Percentiles rank a stretch among this genome's conserved stretches.
These are phyloP conservation scores for Agapanthus africanus DNA, from an alignment of 106 monocot genomes.

Conservation along the genomic window DNA sequence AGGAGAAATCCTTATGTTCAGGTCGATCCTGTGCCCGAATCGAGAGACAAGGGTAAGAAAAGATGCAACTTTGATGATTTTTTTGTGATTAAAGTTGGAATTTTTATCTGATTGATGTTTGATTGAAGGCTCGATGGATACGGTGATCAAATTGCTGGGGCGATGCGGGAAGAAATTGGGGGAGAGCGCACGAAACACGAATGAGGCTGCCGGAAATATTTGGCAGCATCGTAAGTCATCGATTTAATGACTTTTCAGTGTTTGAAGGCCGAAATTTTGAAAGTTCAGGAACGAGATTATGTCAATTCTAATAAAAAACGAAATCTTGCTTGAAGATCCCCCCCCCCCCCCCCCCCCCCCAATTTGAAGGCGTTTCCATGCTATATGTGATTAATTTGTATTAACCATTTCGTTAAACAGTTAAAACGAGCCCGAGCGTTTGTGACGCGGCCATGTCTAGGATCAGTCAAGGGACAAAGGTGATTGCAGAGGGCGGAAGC, in stretches of 20 bases:
- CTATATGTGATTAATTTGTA: neutral
- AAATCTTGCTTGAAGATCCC: neutral
- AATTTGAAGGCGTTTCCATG: neutral
- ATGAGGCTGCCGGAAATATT: constrained; percentile 39
- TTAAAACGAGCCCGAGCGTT: constrained; percentile 55
- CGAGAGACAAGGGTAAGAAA: constrained; percentile 31
- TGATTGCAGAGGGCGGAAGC: constrained; percentile 71
- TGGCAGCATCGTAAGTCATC: constrained; percentile 69
- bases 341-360: neutral
- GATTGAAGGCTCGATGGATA: constrained; percentile 33
- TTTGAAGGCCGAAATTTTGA: neutral
- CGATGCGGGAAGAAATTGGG: constrained; percentile 64
- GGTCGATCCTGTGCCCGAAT: constrained; percentile 23
- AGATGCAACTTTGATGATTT: neutral
- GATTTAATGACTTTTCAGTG: neutral
- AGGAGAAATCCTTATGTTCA: constrained; percentile 58
- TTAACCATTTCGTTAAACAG: constrained; percentile 21
- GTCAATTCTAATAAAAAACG: neutral
- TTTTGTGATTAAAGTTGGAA: neutral
- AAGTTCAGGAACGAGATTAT: neutral
- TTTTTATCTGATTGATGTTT: neutral
- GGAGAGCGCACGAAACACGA: constrained; percentile 41
- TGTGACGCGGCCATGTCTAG: constrained; percentile 68
- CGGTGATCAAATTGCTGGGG: constrained; percentile 42
- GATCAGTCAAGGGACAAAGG: constrained; percentile 67